Base-by-base conservation (phyloP, 1,139 yeast genomes). In the Suhomyces bribrorum region DNA sequence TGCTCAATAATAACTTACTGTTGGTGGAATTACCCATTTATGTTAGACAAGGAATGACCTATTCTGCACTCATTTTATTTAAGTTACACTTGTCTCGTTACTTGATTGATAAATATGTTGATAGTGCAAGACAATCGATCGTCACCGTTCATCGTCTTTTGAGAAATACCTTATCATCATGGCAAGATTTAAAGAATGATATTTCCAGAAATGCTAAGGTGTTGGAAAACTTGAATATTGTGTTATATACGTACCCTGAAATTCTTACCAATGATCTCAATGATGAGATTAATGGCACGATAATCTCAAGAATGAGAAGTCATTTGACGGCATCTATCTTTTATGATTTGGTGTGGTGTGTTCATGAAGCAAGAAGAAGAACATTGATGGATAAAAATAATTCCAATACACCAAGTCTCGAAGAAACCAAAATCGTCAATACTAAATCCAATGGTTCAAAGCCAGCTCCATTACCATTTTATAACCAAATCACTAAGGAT, bases 321-420 rank as follows among this genome's bases (percentile, higher is more conserved):
- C 97, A 90, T 62, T 69, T 90, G 52, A 86, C 96, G 0, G 96
- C 95, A 0, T 88, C 96, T 0, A 64, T 90, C 40, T 90, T 90
- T 54, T 90, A 90, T 58, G 97, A 90, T 61, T 73, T 90, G 41
- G 92, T 90, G 14, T 89, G 96, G 92, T 86, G 95, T 57, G 86
- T 90, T 34, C 97, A 90, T 60, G 97, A 90, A 57, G 96, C 96
- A 0, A 73, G 95, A 58, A 73, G 97, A 56, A 69, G 95, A 43
- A 80, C 83, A 13, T 59, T 79, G 36, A 68, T 74, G 18, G 79
- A 69, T 38, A 77, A 76, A 37, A 62, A 59, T 38, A 40, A 35
- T 23, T 32, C 33, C 3, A 31, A 26, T 5, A 28, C 38, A n/a
- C 25, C 34, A 11, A 13, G 26, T 9, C 30, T 32, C 9, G 44